Evolutionary conservation across 805 yeast species (phyloP).

Genomic region (Starmerella floris): DNA sequence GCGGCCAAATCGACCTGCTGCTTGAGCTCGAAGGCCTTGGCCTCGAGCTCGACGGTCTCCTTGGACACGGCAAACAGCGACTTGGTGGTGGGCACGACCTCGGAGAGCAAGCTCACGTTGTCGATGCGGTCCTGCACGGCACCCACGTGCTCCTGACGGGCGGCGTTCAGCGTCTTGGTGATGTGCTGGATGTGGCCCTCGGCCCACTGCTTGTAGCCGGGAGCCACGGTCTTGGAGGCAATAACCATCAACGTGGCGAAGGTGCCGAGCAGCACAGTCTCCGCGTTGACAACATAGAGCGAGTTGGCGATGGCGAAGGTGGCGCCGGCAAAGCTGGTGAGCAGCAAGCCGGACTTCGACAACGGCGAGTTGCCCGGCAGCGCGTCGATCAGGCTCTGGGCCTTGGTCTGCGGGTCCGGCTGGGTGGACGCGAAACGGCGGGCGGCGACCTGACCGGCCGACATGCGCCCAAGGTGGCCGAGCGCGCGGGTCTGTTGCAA

Average conservation of each 20-base stretch:
- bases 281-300: conserved; percentile 86
- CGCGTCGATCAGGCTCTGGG: conserved; percentile 76
- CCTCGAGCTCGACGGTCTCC: conserved; percentile 93
- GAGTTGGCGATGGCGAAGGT: conserved; percentile 89
- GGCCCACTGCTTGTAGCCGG: conserved; percentile 90
- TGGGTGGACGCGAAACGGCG: conserved; percentile 26
- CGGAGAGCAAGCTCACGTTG: conserved; percentile 76
- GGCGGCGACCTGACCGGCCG: conserved; percentile 6
- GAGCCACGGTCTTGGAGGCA: conserved; percentile 79
- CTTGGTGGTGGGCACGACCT: conserved; percentile 83
- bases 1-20: conserved; percentile 75
- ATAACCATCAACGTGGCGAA: conserved; percentile 66
- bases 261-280: conserved; percentile 69
- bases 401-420: conserved; percentile 39
- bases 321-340: conserved; percentile 89
- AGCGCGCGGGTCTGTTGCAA: conserved; percentile 17
- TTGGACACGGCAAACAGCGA: conserved; percentile 85
- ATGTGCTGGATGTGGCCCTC: conserved; percentile 72
- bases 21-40: conserved; percentile 82
- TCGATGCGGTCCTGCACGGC: conserved; percentile 90
- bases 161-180: conserved; percentile 65
- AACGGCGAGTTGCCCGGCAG: conserved; percentile 81
- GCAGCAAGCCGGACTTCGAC: conserved; percentile 88
- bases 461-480: conserved; percentile 8
- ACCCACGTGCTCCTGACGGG: conserved; percentile 78